Conservation (phyloP, 169 alveolate genomes). For the Pseudocohnilembus persalinus region DNA sequence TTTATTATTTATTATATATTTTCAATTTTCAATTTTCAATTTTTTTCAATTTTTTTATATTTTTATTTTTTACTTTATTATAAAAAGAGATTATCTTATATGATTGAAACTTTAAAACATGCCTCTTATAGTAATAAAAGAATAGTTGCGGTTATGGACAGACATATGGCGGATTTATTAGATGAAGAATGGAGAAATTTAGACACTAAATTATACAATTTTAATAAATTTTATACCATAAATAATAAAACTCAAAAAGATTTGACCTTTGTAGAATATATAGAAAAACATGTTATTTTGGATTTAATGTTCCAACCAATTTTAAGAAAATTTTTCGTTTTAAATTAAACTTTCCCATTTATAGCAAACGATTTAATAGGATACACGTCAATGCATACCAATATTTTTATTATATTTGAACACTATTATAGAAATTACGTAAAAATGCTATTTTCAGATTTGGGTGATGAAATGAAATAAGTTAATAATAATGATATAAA, state of each 20-base stretch:
- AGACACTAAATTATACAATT: not conserved
- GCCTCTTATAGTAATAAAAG: not conserved
- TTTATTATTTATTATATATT: not conserved
- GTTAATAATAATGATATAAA: too few relatives aligned
- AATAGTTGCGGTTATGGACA: conserved; percentile 9
- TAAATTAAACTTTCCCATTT: not conserved
- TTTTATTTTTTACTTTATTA: not conserved
- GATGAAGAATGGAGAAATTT: conserved; percentile 17
- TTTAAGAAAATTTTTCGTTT: not conserved
- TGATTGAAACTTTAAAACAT: conserved; percentile 4
- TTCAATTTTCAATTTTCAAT: too few relatives aligned
- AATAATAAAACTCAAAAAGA: not conserved
- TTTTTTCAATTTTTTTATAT: not conserved
- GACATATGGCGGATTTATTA: conserved; percentile 8
- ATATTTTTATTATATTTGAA: not conserved
- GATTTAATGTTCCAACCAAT: not conserved
- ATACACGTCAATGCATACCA: not conserved
- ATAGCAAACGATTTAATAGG: not conserved
- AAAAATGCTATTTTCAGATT: not conserved
- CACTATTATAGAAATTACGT: not conserved
- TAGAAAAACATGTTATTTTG: not conserved
- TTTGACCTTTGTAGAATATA: not conserved
- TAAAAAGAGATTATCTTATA: not conserved
- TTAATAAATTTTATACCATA: not conserved
- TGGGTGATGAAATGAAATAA: not conserved